A percentile compares a stretch with the other conserved stretches of the same genome.
Evolutionary conservation across 176 grass and related monocot species (phyloP).

Genomic region (Oryza nivara): DNA sequence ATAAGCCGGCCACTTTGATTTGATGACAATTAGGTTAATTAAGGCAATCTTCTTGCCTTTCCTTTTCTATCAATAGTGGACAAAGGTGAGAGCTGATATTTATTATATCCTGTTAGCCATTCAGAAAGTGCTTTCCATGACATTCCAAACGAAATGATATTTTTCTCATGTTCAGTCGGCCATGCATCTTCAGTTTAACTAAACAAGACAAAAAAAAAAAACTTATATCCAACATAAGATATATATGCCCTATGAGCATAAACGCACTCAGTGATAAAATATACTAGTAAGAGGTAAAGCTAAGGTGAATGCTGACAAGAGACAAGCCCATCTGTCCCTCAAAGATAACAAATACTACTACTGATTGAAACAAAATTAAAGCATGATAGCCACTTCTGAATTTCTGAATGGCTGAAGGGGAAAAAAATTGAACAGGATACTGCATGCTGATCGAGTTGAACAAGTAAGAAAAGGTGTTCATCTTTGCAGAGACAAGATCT

Average conservation of each 20-base stretch:
- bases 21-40: neutral
- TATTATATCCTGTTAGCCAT: neutral
- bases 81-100: neutral
- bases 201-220: neutral
- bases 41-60: too few relatives aligned
- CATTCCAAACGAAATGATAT: neutral
- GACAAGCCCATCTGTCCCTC: neutral
- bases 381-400: neutral
- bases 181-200: neutral
- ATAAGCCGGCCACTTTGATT: neutral
- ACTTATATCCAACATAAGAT: neutral
- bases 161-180: neutral
- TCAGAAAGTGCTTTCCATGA: neutral
- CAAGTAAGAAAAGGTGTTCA: neutral
- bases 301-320: conserved; percentile 18
- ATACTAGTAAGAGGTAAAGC: neutral
- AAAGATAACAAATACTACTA: conserved; percentile 5
- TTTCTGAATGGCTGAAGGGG: neutral
- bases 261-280: neutral
- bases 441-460: neutral
- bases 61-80: neutral
- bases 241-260: neutral
- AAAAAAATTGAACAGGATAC: neutral
- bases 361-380: neutral
- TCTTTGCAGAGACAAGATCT: conserved; percentile 14